Percentiles rank a stretch among this genome's conserved stretches.
Evolutionary conservation across 441 rosid genomes (phyloP).

Genomic region (Bocquillonia castaneifolia): DNA sequence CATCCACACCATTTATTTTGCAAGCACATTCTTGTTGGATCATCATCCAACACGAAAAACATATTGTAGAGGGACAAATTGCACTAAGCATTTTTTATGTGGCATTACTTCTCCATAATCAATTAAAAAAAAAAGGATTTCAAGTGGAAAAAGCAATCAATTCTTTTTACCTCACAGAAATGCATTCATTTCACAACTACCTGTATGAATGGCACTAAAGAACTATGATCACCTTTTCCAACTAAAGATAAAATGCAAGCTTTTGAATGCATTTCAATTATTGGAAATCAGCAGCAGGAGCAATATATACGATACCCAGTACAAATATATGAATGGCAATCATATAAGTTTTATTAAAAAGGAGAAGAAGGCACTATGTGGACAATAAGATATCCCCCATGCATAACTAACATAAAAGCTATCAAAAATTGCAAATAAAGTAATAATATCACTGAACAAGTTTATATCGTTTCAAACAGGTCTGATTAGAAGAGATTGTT

Average conservation of each 20-base stretch:
- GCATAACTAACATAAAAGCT: background rate
- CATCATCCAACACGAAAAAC: background rate
- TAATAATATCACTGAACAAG: background rate
- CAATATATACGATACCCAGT: no score
- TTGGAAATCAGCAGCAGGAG: background rate
- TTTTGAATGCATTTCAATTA: conserved; percentile 5
- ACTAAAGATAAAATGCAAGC: background rate
- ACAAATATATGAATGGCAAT: background rate
- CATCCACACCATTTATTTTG: no score
- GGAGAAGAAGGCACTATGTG: background rate
- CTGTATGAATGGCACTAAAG: background rate
- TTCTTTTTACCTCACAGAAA: background rate
- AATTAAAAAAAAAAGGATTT: no score
- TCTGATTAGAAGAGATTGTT: background rate
- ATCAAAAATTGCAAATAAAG: background rate
- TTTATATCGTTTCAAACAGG: background rate
- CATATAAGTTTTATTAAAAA: background rate
- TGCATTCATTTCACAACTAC: background rate
- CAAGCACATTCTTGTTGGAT: no score
- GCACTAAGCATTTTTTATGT: background rate
- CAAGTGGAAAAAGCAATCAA: background rate
- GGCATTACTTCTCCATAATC: background rate
- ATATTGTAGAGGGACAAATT: background rate
- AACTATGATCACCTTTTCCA: background rate
- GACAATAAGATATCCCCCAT: background rate